Base-by-base conservation (phyloP, 1,284 basidiomycete genomes). In the Cryptococcus floricola region DNA sequence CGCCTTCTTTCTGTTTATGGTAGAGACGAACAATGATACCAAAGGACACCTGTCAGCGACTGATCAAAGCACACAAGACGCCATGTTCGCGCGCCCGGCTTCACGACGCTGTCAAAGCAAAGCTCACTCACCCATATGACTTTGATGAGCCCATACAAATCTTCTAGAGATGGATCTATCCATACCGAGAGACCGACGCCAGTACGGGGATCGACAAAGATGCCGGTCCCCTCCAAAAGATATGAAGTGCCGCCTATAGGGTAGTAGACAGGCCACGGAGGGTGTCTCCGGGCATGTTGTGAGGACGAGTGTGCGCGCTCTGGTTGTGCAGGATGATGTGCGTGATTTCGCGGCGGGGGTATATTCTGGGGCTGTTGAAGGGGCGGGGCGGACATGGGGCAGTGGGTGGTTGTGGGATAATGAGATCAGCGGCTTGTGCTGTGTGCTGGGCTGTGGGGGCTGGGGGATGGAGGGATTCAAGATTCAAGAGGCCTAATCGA, bases 1-100 rank as follows among this genome's bases (percentile, higher is more conserved):
- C 67, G 7, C 64, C 62, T 52, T 65, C 64, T 5, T 34, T 53
- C 56, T 65, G 43, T 31, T 18, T 9, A 19, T 13, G n/a, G 3
- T 7, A 34, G 8, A 13, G 9, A 48, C n/a, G 25, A 31, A 34
- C 12, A 53, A 47, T 34, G 43, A 50, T 1, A 28, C 31, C 23
- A 48, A 28, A 28, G 12, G 14, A n/a, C 12, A 23, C 23, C 18
- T 34, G 45, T 58, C 31, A 55, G 47, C 38, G 31, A 10, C 7
- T 34, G n/a, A 31, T 5, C 5, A 41, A 41, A 14, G 39, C 2
- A 10, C 41, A 42, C n/a, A 42, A 34, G n/a, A 23, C 16, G 41
- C 41, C 19, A 9, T 23, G 5, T 10, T 27, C 19, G 25, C 23
- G 23, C 23, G 23, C 23, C 19, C 23, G 23, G 23, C 23, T 23